A percentile compares a stretch with the other conserved stretches of the same genome.
These are phyloP conservation scores for Lactarius hengduanensis DNA, from an alignment of 768 basidiomycete species.

Conservation along the genomic window DNA sequence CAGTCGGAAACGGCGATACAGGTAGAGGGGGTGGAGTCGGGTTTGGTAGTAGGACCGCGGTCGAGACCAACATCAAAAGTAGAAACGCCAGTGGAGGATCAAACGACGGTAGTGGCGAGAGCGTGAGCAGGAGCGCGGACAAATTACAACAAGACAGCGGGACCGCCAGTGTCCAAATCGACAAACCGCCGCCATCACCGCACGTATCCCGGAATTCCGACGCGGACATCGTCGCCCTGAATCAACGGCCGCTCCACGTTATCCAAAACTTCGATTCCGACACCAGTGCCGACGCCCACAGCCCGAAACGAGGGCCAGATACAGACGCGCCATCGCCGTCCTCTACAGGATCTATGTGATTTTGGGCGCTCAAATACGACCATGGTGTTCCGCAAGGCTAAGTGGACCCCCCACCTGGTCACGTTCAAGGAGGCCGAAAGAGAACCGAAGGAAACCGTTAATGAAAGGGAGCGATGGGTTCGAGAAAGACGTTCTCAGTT, in stretches of 20 bases:
- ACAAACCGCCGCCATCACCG: not conserved
- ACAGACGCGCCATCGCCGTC: not conserved
- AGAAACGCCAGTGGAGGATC: not conserved
- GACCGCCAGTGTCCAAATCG: not conserved
- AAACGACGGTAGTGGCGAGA: not conserved
- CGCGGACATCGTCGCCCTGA: not conserved
- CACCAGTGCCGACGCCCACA: not conserved
- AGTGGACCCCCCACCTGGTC: no score
- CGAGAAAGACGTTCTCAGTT: no score
- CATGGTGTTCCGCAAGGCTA: no score
- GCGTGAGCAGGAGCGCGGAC: not conserved
- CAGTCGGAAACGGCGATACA: not conserved
- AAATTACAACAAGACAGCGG: not conserved
- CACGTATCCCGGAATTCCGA: not conserved
- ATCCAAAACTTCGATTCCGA: not conserved
- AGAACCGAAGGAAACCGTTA: no score
- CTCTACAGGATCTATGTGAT: not conserved
- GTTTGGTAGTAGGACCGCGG: no score
- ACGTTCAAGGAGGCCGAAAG: no score
- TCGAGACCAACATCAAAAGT: not conserved
- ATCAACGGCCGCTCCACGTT: not conserved
- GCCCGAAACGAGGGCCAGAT: not conserved
- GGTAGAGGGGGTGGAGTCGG: not conserved
- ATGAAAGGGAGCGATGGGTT: no score
- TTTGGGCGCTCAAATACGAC: no score